phyloP scores from a whole-genome alignment of 306 rosid genomes.

The Cicer chorassanicum region DNA sequence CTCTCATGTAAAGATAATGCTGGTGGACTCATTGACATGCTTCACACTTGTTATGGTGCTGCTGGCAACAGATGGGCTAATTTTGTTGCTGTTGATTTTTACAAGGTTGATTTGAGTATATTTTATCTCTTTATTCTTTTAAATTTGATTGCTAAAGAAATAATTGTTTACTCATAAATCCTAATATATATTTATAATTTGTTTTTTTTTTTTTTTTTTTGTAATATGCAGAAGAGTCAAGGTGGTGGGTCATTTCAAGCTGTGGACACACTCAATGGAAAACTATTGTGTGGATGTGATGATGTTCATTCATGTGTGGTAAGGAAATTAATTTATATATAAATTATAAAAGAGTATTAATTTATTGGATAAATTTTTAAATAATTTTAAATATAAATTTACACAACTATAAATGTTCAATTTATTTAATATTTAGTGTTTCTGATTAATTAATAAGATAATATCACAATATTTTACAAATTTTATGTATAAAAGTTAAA shows the following conservation, averaged over 20 bases:
- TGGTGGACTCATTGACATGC: constrained; percentile 59
- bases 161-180: background rate
- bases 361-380: too few species aligned
- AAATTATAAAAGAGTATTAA: too few species aligned
- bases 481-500: too few species aligned
- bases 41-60: constrained; percentile 66
- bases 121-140: background rate
- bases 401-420: too few species aligned
- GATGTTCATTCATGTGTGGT: constrained; percentile 76
- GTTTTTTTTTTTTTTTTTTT: background rate
- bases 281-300: constrained; percentile 72
- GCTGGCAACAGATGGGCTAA: constrained; percentile 84
- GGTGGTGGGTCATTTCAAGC: constrained; percentile 92
- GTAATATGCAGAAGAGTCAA: constrained; percentile 66
- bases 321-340: constrained; percentile 23
- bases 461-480: too few species aligned
- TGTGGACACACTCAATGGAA: constrained; percentile 72
- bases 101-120: constrained; percentile 56
- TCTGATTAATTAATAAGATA: too few species aligned
- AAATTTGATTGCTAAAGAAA: background rate
- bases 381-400: too few species aligned
- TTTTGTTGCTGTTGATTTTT: constrained; percentile 76
- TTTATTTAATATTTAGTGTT: too few species aligned
- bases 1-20: constrained; percentile 62
- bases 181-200: background rate